phyloP scores from a whole-genome alignment of 352 stramenopile genomes.

The Globisporangium cylindrosporum region DNA sequence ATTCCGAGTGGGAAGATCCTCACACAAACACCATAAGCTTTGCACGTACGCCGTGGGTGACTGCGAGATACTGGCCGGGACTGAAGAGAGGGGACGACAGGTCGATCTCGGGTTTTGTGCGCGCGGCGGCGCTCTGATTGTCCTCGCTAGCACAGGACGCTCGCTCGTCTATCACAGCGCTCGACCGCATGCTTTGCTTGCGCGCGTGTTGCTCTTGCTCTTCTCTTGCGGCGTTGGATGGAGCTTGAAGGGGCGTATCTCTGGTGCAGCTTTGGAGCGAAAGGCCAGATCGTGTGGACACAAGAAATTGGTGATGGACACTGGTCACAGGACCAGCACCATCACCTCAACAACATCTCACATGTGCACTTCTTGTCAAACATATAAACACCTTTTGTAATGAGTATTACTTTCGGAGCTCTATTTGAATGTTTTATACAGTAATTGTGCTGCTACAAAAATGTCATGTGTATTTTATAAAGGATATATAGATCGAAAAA shows the following conservation, averaged over 20 bases:
- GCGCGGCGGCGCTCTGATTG: slow-evolving; percentile 4
- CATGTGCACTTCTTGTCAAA: too few relatives aligned
- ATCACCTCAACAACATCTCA: too few relatives aligned
- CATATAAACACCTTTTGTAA: too few relatives aligned
- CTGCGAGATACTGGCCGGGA: slow-evolving; percentile 54
- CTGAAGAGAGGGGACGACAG: slow-evolving; percentile 61
- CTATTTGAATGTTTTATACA: too few relatives aligned
- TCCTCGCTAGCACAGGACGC: neutral
- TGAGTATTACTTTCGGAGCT: too few relatives aligned
- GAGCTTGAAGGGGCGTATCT: neutral
- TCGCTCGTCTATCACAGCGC: neutral
- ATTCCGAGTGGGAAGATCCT: neutral
- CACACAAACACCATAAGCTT: neutral
- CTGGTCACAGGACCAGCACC: too few relatives aligned
- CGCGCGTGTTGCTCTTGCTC: neutral
- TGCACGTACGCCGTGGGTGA: slow-evolving; percentile 52
- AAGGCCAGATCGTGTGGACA: too few relatives aligned
- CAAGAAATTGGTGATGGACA: too few relatives aligned
- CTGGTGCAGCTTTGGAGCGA: too few relatives aligned
- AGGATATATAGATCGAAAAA: too few relatives aligned
- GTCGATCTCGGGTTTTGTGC: slow-evolving; percentile 39
- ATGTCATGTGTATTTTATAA: too few relatives aligned
- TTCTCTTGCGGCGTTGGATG: neutral
- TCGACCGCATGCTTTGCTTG: slow-evolving; percentile 1
- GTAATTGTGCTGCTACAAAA: too few relatives aligned